These are phyloP conservation scores for Cytospora piceae DNA, from an alignment of 2,329 filamentous ascomycete species.

Conservation along the genomic window DNA sequence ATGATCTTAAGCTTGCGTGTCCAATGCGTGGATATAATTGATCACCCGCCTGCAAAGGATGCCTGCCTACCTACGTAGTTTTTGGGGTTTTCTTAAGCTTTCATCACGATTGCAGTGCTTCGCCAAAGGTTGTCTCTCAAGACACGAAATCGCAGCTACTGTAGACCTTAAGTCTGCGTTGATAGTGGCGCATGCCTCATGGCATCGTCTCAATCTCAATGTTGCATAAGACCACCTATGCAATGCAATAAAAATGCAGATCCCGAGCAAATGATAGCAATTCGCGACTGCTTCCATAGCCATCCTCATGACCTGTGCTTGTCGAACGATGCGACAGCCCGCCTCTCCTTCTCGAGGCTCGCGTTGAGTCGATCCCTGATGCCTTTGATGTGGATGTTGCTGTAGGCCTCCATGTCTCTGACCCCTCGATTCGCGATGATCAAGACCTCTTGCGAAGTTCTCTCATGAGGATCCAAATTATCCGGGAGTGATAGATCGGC, in stretches of 20 bases:
- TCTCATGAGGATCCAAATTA: constrained; percentile 18
- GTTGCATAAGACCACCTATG: background rate
- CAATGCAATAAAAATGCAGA: background rate
- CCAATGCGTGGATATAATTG: background rate
- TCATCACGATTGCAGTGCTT: background rate
- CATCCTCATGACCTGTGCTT: background rate
- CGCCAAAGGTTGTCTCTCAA: background rate
- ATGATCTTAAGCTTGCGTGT: background rate
- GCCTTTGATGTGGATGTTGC: constrained; percentile 23
- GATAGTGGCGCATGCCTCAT: background rate
- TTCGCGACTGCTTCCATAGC: background rate
- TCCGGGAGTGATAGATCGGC: constrained; percentile 3
- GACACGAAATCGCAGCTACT: background rate
- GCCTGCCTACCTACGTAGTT: background rate
- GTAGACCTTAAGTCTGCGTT: background rate
- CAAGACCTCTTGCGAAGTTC: constrained; percentile 20
- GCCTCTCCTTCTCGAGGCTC: constrained; percentile 25
- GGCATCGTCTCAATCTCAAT: background rate
- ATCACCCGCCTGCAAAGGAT: background rate
- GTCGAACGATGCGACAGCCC: constrained; percentile 3
- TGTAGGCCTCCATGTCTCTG: constrained; percentile 23
- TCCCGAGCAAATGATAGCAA: background rate
- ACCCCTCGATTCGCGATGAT: constrained; percentile 20
- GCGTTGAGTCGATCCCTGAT: constrained; percentile 23
- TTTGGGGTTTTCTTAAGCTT: background rate